Conservation (phyloP, 2,329 filamentous ascomycete species). For the Rachicladosporium sp. region DNA sequence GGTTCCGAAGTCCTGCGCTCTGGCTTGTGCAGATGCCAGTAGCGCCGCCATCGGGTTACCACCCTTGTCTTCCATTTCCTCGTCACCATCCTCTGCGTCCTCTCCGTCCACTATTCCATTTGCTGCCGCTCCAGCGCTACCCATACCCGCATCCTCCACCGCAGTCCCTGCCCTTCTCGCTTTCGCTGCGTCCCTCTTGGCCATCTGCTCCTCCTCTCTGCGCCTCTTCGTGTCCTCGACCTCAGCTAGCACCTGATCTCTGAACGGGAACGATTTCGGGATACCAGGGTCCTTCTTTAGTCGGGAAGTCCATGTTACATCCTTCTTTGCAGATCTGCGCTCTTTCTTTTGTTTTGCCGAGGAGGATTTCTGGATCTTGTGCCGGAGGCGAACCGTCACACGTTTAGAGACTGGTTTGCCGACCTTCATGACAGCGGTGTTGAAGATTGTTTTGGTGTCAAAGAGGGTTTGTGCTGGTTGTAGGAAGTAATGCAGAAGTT, state of each 20-base stretch:
- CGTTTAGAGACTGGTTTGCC: slow-evolving; percentile 82
- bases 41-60: slow-evolving; percentile 88
- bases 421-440: slow-evolving; percentile 19
- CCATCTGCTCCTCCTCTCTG: slow-evolving; percentile 68
- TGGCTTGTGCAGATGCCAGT: slow-evolving; percentile 67
- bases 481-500: no score
- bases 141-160: slow-evolving; percentile 18
- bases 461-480: no score
- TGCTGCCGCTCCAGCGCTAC: slow-evolving; percentile 25
- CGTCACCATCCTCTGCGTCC: slow-evolving; percentile 38
- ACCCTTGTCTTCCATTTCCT: slow-evolving; percentile 49
- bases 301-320: slow-evolving; percentile 90
- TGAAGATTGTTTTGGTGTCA: no score
- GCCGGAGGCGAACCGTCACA: slow-evolving; percentile 71
- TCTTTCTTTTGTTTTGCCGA: slow-evolving; percentile 82
- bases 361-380: slow-evolving; percentile 93
- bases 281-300: slow-evolving; percentile 97
- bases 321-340: slow-evolving; percentile 84
- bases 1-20: slow-evolving; percentile 47
- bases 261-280: slow-evolving; percentile 94
- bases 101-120: slow-evolving; percentile 26
- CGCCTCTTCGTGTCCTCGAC: slow-evolving; percentile 76
- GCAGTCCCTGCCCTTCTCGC: slow-evolving; percentile 26
- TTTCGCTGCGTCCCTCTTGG: slow-evolving; percentile 56
- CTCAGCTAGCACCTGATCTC: slow-evolving; percentile 86